Base-by-base conservation (phyloP, 2,329 filamentous ascomycete species). In the Aspergillus quadrilineatus region DNA sequence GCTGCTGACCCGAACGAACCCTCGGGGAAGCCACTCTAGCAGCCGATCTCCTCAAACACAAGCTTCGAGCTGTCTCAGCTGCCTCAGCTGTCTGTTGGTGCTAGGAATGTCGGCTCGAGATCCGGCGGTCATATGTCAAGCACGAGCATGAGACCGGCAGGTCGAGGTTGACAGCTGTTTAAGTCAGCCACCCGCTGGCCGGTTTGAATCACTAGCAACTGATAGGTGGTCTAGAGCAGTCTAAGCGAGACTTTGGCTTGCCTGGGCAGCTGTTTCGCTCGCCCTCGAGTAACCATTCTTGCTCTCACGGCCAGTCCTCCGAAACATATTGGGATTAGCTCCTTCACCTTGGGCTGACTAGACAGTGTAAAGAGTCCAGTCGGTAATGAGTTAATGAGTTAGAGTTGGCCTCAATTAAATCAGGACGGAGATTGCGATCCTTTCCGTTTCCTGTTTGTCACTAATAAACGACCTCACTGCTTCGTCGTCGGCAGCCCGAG, bases 21-120 rank as follows among this genome's bases (percentile, higher is more conserved):
- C 46, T 36, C 46, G 30, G 46, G 36, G 32, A 48, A 48, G 34
- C 15, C 10, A 36, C 9, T 30, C 26, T 26, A 46, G 22, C 4
- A 37, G 34, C 34, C 34, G 34, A 14, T 14, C 34, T 37, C 30
- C 30, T 22, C 22, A 22, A 22, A 34, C 7, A 34, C 30, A 34
- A 34, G 30, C 30, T 22, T 34, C 30, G 34, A 37, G 34, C 34
- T 37, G 4, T 10, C 1, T 22, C 8, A 15, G 34, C 34, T 32
- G 44, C 14, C 22, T 22, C 22, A 22, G 22, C 22, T 22, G 22
- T 22, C 22, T 34, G 14, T 17, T 22, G 22, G 4, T 54, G 17
- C 44, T 39, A 41, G 52, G 52, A 7, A 54, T n/a, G 28, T 49
- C 52, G 52, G 52, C 32, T 43, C 51, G 51, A 42, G 26, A 54